phyloP scores from a whole-genome alignment of 352 stramenopile species.

The Globisporangium echinulatum region DNA sequence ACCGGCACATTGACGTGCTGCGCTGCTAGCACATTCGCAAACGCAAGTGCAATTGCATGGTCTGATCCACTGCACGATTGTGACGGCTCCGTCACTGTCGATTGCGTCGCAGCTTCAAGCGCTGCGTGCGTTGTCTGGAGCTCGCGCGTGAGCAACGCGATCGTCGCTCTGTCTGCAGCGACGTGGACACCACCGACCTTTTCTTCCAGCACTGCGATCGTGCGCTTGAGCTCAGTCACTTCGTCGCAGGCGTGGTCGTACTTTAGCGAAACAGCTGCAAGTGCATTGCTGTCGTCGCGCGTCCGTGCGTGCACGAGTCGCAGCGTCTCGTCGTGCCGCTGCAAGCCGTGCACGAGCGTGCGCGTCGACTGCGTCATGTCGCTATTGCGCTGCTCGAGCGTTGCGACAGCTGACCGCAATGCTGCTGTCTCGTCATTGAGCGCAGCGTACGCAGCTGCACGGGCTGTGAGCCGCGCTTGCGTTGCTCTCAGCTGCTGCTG shows the following conservation, averaged over 20 bases:
- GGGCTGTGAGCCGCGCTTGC: constrained; percentile 42
- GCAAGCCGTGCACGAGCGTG: constrained; percentile 54
- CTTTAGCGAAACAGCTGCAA: constrained; percentile 48
- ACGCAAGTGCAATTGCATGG: constrained; percentile 9
- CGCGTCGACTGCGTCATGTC: constrained; percentile 49
- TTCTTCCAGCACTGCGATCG: constrained; percentile 56
- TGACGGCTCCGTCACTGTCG: constrained; percentile 1
- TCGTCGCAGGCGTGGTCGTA: constrained; percentile 70
- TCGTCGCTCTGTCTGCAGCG: constrained; percentile 59
- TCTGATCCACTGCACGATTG: too few species aligned
- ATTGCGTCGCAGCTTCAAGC: constrained; percentile 3
- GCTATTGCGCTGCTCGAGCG: constrained; percentile 23
- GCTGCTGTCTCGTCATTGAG: constrained; percentile 19
- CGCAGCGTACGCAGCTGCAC: constrained; percentile 37
- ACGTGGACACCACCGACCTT: constrained; percentile 62
- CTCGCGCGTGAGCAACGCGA: constrained; percentile 47
- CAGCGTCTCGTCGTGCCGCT: constrained; percentile 70
- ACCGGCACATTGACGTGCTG: constrained; percentile 25
- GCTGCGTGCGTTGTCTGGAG: constrained; percentile 40
- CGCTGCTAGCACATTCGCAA: constrained; percentile 26
- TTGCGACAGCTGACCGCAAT: constrained; percentile 23
- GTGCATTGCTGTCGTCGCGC: constrained; percentile 36
- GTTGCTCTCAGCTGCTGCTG: constrained; percentile 48
- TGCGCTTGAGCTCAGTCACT: constrained; percentile 65
- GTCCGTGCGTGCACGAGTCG: constrained; percentile 49